phyloP scores from a whole-genome alignment of 208 protist genomes.

The Crithidia mellificae region DNA sequence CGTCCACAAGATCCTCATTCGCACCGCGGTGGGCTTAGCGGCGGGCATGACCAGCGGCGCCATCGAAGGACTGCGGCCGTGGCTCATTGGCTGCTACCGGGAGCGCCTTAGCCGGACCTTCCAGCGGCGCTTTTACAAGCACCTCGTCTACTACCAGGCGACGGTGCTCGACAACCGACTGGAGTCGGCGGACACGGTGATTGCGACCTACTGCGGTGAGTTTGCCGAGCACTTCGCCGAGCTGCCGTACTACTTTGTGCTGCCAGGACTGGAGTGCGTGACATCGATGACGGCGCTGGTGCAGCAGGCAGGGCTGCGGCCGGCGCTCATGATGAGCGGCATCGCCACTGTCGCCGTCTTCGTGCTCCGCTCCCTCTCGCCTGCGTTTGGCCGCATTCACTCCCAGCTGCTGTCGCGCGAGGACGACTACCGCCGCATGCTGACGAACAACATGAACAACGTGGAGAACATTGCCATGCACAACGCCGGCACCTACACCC shows the following conservation, averaged over 20 bases:
- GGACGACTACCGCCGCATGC: constrained; percentile 82
- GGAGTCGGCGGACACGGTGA: constrained; percentile 73
- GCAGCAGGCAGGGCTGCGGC: constrained; percentile 49
- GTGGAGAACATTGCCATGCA: constrained; percentile 89
- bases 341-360: constrained; percentile 58
- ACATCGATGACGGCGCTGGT: constrained; percentile 66
- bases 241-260: constrained; percentile 88
- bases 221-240: constrained; percentile 91
- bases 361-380: constrained; percentile 56
- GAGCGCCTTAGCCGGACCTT: constrained; percentile 73
- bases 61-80: constrained; percentile 77
- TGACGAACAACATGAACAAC: constrained; percentile 64
- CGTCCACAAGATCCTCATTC: constrained; percentile 47
- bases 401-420: constrained; percentile 69
- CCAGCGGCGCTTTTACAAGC: constrained; percentile 80
- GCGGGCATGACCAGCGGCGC: constrained; percentile 52
- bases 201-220: constrained; percentile 85
- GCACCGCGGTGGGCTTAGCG: constrained; percentile 45
- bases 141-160: constrained; percentile 82
- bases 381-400: constrained; percentile 79
- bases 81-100: constrained; percentile 84
- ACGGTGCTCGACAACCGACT: constrained; percentile 77
- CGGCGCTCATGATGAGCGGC: constrained; percentile 50
- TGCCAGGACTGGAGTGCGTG: constrained; percentile 65
- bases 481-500: constrained; percentile 57